A percentile compares a stretch with the other conserved stretches of the same genome.
phyloP scores from a whole-genome alignment of 2,329 filamentous ascomycete species.

The Colletotrichum sp. region DNA sequence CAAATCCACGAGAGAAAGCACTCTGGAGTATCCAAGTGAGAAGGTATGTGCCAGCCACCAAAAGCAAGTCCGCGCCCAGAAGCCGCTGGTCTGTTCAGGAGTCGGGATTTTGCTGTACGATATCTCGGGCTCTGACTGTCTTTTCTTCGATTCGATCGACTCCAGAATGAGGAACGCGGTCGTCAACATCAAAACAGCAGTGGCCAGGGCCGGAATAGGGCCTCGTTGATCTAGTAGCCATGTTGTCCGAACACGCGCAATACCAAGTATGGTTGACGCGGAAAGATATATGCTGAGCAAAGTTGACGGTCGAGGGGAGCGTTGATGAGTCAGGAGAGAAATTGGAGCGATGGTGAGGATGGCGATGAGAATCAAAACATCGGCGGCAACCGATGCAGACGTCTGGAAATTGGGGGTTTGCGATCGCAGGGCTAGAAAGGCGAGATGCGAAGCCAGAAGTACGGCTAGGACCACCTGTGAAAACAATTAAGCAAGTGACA shows the following conservation, averaged over 20 bases:
- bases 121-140: background rate
- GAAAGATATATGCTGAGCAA: constrained; percentile 28
- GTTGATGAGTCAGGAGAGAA: constrained; percentile 24
- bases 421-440: constrained; percentile 22
- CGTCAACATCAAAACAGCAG: background rate
- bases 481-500: background rate
- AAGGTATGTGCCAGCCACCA: constrained; percentile 1
- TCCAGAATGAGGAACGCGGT: background rate
- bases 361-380: constrained; percentile 22
- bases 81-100: constrained; percentile 3
- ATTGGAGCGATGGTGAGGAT: constrained; percentile 15
- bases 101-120: background rate
- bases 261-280: constrained; percentile 16
- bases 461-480: constrained; percentile 2
- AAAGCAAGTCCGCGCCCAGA: constrained; percentile 13
- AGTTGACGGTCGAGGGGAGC: constrained; percentile 28
- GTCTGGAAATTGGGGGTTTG: constrained; percentile 8
- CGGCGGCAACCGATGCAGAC: constrained; percentile 22
- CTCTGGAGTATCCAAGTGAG: background rate
- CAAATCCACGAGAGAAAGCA: background rate
- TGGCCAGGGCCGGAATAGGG: background rate
- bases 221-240: background rate
- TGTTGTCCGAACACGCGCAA: background rate
- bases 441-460: constrained; percentile 21
- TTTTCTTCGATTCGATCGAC: background rate